Conservation (phyloP, 2,329 filamentous ascomycete species). For the Dothideomycetes sp. region DNA sequence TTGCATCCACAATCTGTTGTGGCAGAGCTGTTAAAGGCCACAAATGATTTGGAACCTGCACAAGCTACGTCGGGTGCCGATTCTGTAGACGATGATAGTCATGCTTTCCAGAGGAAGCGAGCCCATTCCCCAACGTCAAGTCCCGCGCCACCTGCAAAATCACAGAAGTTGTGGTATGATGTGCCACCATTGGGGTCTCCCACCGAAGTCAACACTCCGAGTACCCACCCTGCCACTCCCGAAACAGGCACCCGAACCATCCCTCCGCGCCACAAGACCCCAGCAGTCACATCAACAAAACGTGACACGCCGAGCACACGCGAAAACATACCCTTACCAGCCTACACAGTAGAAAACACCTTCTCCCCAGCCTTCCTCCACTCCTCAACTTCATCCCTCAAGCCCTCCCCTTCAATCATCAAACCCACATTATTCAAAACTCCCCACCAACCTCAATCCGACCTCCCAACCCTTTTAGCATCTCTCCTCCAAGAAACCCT, state of each 20-base stretch:
- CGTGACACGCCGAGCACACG: neutral
- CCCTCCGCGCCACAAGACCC: neutral
- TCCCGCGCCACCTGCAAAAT: conserved; percentile 4
- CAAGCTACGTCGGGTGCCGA: no score
- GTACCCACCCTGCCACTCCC: neutral
- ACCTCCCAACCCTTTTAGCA: no score
- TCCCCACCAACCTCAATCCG: no score
- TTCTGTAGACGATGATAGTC: no score
- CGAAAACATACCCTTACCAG: conserved; percentile 1
- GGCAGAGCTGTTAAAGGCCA: no score
- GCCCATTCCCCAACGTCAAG: no score
- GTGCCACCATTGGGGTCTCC: conserved; percentile 1
- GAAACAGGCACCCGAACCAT: neutral
- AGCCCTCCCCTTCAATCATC: neutral
- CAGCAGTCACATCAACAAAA: neutral
- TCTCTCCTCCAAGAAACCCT: conserved; percentile 3
- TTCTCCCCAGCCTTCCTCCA: conserved; percentile 1
- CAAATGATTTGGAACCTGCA: no score
- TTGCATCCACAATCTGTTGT: conserved; percentile 1
- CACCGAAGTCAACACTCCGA: conserved; percentile 8
- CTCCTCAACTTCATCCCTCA: neutral
- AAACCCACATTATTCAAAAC: neutral
- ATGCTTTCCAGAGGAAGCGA: no score
- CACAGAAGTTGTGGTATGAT: neutral
- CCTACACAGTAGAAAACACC: neutral